These are phyloP conservation scores for Russula vinacea DNA, from an alignment of 768 basidiomycete genomes.

Conservation along the genomic window DNA sequence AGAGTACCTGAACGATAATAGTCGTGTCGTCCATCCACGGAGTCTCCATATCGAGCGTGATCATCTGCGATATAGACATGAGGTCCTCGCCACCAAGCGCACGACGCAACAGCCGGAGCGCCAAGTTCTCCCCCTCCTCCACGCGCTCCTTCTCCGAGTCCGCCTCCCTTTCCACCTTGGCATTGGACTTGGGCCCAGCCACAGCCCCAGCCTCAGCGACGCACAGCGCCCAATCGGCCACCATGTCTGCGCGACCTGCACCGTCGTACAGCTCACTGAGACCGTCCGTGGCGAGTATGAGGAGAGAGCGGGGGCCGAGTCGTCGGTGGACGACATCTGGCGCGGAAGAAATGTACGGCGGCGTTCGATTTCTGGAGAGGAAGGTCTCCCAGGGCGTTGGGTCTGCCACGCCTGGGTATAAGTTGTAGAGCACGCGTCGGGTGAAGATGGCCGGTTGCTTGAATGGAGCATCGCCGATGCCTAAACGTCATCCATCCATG, in stretches of 20 bases:
- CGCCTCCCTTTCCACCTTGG: conserved; percentile 3
- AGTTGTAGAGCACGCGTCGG: conserved; percentile 37
- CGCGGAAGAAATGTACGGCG: conserved; percentile 45
- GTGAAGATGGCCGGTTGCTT: conserved; percentile 39
- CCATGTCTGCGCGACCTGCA: conserved; percentile 35
- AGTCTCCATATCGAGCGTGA: conserved; percentile 50
- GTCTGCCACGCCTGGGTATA: conserved; percentile 38
- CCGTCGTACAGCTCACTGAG: conserved; percentile 43
- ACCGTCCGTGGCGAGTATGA: conserved; percentile 50
- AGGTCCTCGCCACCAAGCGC: conserved; percentile 45
- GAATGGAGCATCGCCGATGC: conserved; percentile 41
- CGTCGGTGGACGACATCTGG: conserved; percentile 43
- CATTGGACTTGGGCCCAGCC: conserved; percentile 13
- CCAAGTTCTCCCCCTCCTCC: conserved; percentile 36
- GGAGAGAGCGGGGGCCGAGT: conserved; percentile 34
- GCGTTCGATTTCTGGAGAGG: conserved; percentile 42
- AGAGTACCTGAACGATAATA: conserved; percentile 42
- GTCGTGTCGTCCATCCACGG: conserved; percentile 54
- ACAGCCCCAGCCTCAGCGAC: conserved; percentile 31
- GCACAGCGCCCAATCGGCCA: conserved; percentile 40
- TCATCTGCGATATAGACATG: conserved; percentile 41
- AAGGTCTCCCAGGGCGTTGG: conserved; percentile 33
- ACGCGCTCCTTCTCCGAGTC: conserved; percentile 18
- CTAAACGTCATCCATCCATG: conserved; percentile 25
- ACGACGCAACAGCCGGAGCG: conserved; percentile 42